These are phyloP conservation scores for Moniliophthora roreri DNA, from an alignment of 1,284 basidiomycete species.

Conservation along the genomic window DNA sequence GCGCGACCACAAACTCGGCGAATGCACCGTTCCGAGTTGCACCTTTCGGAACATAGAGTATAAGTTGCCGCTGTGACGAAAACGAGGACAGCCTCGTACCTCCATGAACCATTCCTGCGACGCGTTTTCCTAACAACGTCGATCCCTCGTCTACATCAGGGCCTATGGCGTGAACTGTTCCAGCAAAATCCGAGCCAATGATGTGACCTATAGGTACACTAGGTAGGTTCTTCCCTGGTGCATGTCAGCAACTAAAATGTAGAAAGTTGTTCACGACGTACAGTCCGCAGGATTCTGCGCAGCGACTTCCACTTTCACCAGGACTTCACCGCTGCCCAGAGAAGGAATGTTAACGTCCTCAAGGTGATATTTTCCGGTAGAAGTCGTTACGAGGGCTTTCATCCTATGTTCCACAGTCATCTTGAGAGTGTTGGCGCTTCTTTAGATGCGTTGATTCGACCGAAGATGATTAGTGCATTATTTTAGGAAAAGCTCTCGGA, in stretches of 20 bases:
- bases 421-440: no score
- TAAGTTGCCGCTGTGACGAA: constrained; percentile 1
- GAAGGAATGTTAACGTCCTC: constrained; percentile 6
- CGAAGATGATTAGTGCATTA: no score
- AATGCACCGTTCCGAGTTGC: constrained; percentile 28
- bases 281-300: constrained; percentile 7
- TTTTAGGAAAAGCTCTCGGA: no score
- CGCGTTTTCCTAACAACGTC: constrained; percentile 25
- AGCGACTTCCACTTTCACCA: constrained; percentile 8
- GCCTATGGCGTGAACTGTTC: constrained; percentile 27
- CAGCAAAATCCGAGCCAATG: constrained; percentile 25
- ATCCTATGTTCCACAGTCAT: no score
- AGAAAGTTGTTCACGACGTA: not conserved
- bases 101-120: constrained; percentile 28
- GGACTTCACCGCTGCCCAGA: not conserved
- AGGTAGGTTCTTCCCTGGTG: not conserved
- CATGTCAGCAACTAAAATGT: not conserved
- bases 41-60: not conserved
- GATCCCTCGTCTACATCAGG: constrained; percentile 21
- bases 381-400: no score
- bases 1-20: constrained; percentile 30
- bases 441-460: no score
- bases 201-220: constrained; percentile 7
- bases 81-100: constrained; percentile 21
- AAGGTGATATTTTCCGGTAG: not conserved